Percentiles rank a stretch among this genome's conserved stretches.
These are phyloP conservation scores for Leccinum pseudoinsigne DNA, from an alignment of 1,284 basidiomycete species.

Conservation along the genomic window DNA sequence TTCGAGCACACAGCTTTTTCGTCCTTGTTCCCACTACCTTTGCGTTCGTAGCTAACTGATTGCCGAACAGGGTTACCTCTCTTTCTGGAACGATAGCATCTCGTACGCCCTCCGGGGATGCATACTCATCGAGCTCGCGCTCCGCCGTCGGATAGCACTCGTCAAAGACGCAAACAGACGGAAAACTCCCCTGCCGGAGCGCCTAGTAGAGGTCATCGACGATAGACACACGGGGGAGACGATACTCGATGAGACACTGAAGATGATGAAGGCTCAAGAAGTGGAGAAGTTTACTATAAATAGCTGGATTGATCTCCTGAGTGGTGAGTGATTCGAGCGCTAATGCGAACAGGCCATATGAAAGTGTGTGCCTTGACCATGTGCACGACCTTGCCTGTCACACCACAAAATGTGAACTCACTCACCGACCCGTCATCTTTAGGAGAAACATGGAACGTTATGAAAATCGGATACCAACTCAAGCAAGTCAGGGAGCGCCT, in stretches of 20 bases:
- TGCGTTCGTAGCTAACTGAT: conserved; percentile 35
- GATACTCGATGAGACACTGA: conserved; percentile 91
- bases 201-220: conserved; percentile 89
- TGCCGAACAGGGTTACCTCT: conserved; percentile 78
- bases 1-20: conserved; percentile 2
- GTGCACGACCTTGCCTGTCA: background rate
- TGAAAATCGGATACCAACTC: conserved; percentile 97
- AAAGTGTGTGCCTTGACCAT: background rate
- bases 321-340: conserved; percentile 52
- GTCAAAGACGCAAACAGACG: conserved; percentile 82
- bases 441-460: conserved; percentile 99
- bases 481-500: conserved; percentile 96
- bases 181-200: conserved; percentile 76
- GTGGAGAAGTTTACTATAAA: conserved; percentile 84
- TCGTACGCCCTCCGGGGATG: conserved; percentile 94
- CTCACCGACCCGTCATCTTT: conserved; percentile 3
- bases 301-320: conserved; percentile 91
- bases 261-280: conserved; percentile 84
- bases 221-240: conserved; percentile 90
- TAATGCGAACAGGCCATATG: background rate
- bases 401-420: background rate
- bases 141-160: conserved; percentile 87
- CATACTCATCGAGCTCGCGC: conserved; percentile 92
- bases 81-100: conserved; percentile 98
- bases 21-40: background rate